Evolutionary conservation across 495 filamentous ascomycete species (phyloP).

Genomic region (Daldinia concentrica): DNA sequence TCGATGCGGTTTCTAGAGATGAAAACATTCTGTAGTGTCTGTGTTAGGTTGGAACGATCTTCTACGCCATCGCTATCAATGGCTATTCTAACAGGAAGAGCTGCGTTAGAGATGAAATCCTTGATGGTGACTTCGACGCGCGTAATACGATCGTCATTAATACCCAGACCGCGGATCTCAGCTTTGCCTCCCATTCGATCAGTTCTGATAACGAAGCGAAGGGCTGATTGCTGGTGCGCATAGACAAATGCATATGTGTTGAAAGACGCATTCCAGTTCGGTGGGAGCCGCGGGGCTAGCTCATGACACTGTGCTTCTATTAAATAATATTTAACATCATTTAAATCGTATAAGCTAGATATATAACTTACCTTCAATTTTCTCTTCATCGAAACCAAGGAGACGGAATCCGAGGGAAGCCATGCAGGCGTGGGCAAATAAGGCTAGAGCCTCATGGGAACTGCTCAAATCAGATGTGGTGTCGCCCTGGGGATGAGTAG

Average conservation of each 20-base stretch:
- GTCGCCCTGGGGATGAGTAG: conserved; percentile 59
- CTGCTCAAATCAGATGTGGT: conserved; percentile 71
- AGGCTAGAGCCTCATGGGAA: conserved; percentile 83
- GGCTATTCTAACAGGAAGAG: conserved; percentile 59
- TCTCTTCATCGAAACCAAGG: conserved; percentile 82
- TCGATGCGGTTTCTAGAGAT: conserved; percentile 72
- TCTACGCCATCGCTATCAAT: conserved; percentile 49
- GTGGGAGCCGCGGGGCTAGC: conserved; percentile 69
- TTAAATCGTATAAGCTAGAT: conserved; percentile 50
- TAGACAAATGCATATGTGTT: conserved; percentile 84
- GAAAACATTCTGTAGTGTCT: conserved; percentile 72
- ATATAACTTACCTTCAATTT: conserved; percentile 58
- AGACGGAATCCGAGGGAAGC: conserved; percentile 80
- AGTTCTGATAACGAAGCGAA: conserved; percentile 83
- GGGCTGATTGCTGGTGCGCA: conserved; percentile 85
- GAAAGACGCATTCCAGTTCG: conserved; percentile 77
- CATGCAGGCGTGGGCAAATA: conserved; percentile 88
- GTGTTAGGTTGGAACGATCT: conserved; percentile 52
- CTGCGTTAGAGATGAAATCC: conserved; percentile 73
- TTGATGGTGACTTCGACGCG: conserved; percentile 77
- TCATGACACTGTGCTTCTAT: conserved; percentile 54
- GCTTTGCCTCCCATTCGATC: conserved; percentile 84
- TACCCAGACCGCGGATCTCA: conserved; percentile 78
- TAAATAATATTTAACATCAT: conserved; percentile 2
- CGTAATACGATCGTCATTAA: conserved; percentile 82